These are phyloP conservation scores for Saxophila tyrrhenica DNA, from an alignment of 495 filamentous ascomycete species.

Conservation along the genomic window DNA sequence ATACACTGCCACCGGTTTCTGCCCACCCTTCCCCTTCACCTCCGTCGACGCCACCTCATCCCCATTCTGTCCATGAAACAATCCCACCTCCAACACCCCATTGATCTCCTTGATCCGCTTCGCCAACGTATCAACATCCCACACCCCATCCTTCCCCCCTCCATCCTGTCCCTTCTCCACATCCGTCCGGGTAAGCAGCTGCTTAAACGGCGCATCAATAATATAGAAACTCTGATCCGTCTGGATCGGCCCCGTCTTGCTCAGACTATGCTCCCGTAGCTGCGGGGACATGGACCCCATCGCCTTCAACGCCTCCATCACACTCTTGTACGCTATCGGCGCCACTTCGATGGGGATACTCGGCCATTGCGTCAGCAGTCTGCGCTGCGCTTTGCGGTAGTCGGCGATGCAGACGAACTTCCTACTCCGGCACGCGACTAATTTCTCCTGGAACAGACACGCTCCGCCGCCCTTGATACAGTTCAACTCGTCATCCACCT, in stretches of 20 bases:
- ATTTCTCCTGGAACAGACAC: slow-evolving; percentile 95
- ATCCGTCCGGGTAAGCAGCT: slow-evolving; percentile 51
- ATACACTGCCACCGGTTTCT: slow-evolving; percentile 87
- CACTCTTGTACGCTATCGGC: slow-evolving; percentile 62
- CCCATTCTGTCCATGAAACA: slow-evolving; percentile 75
- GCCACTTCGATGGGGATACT: slow-evolving; percentile 88
- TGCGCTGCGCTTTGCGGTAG: slow-evolving; percentile 69
- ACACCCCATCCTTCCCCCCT: slow-evolving; percentile 37
- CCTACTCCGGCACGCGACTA: slow-evolving; percentile 73
- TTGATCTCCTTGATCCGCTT: slow-evolving; percentile 64
- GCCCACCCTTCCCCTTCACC: slow-evolving; percentile 44
- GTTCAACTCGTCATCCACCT: slow-evolving; percentile 90
- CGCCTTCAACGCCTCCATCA: slow-evolving; percentile 52
- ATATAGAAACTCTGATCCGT: slow-evolving; percentile 94
- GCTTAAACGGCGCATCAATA: slow-evolving; percentile 77
- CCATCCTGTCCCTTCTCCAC: slow-evolving; percentile 32
- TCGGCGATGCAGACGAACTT: slow-evolving; percentile 93
- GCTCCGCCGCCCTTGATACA: slow-evolving; percentile 96
- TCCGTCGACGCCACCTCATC: slow-evolving; percentile 43
- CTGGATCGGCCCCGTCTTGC: slow-evolving; percentile 70
- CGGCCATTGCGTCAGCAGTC: slow-evolving; percentile 69
- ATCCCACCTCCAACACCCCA: slow-evolving; percentile 82
- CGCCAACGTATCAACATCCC: slow-evolving; percentile 66
- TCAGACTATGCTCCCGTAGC: slow-evolving; percentile 53
- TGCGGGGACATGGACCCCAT: slow-evolving; percentile 59